phyloP scores from a whole-genome alignment of 2,329 filamentous ascomycete genomes.

The Blastomyces percursus region DNA sequence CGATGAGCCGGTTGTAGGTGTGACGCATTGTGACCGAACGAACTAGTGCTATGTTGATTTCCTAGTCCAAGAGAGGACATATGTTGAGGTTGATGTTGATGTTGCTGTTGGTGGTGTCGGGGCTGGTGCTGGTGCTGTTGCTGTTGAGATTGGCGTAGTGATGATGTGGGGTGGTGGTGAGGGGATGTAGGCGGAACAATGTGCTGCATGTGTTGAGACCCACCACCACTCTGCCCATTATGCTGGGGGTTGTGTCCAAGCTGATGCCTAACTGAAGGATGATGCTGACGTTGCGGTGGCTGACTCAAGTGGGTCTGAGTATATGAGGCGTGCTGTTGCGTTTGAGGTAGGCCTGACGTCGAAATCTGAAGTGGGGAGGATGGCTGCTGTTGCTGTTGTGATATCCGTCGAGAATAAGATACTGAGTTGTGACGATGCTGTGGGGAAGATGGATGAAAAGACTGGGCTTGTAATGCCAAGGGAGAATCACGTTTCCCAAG shows the following conservation, averaged over 20 bases:
- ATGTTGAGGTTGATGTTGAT: conserved; percentile 23
- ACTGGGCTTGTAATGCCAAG: conserved; percentile 24
- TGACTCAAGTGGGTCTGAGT: conserved; percentile 17
- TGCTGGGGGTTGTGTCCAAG: conserved; percentile 4
- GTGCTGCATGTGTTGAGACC: conserved; percentile 6
- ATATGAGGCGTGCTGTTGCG: conserved; percentile 8
- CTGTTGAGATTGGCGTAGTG: conserved; percentile 13
- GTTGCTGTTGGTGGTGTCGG: conserved; percentile 22
- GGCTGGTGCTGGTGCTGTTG: conserved; percentile 17
- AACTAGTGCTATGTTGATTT: conserved; percentile 15
- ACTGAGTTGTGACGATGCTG: conserved; percentile 21
- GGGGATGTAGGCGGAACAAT: conserved; percentile 8
- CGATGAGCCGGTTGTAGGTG: conserved; percentile 12
- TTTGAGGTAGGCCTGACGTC: not conserved
- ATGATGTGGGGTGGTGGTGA: conserved; percentile 28
- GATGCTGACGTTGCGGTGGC: conserved; percentile 1
- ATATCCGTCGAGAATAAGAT: conserved; percentile 23
- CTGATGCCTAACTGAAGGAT: not conserved
- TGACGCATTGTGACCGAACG: conserved; percentile 26
- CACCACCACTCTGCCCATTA: not conserved
- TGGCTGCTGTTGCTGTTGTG: conserved; percentile 16
- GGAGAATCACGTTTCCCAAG: conserved; percentile 9
- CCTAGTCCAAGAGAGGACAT: conserved; percentile 24
- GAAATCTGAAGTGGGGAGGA: conserved; percentile 17
- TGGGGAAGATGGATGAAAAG: conserved; percentile 22